These are phyloP conservation scores for Curvularia spicifera DNA, from an alignment of 2,329 filamentous ascomycete genomes.

Conservation along the genomic window DNA sequence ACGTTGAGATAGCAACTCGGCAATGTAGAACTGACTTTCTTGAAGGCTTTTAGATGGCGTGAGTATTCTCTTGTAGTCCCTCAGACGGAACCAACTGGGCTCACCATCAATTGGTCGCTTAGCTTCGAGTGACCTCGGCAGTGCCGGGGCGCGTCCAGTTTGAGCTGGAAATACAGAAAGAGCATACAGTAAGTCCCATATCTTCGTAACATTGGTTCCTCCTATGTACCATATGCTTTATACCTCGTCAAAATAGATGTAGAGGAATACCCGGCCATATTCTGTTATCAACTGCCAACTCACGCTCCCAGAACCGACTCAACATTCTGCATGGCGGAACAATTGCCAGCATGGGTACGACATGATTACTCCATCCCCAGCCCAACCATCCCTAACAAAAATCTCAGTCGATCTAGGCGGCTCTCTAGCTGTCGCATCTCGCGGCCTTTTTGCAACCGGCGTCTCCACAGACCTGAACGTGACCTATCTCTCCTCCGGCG, in stretches of 20 bases:
- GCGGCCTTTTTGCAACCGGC: slow-evolving; percentile 69
- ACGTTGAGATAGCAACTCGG: not conserved
- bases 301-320: slow-evolving; percentile 68
- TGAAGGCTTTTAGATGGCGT: slow-evolving; percentile 53
- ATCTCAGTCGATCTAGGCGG: slow-evolving; percentile 67
- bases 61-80: slow-evolving; percentile 17
- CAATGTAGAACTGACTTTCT: not conserved
- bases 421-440: slow-evolving; percentile 69
- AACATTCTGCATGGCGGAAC: slow-evolving; percentile 80
- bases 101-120: not conserved
- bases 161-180: slow-evolving; percentile 74
- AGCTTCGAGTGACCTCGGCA: slow-evolving; percentile 73
- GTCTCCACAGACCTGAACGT: slow-evolving; percentile 72
- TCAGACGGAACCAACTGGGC: not conserved
- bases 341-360: slow-evolving; percentile 70
- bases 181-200: slow-evolving; percentile 68
- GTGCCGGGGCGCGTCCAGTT: slow-evolving; percentile 73
- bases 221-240: not conserved
- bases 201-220: not conserved
- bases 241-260: not conserved
- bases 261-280: not conserved
- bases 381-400: not conserved
- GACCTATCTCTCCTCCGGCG: slow-evolving; percentile 69
- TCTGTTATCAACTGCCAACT: slow-evolving; percentile 1
- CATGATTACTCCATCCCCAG: not conserved